phyloP scores from a whole-genome alignment of 495 filamentous ascomycete species.

The Aspergillus incahuasiensis region DNA sequence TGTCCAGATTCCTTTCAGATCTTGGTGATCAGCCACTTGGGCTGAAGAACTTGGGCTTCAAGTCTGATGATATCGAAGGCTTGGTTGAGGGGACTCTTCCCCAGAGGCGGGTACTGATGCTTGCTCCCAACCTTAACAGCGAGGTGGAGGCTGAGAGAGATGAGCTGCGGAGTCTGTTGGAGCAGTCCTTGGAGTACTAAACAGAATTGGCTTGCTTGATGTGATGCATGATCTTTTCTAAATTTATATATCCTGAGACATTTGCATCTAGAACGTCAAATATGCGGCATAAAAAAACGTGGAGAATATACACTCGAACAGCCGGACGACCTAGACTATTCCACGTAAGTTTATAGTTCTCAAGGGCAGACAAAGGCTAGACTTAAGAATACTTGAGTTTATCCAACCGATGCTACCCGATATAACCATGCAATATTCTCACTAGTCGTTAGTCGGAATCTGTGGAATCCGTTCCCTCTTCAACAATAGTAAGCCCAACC shows the following conservation, averaged over 20 bases:
- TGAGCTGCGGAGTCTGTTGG: conserved; percentile 58
- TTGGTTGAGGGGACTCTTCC: conserved; percentile 93
- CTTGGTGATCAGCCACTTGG: conserved; percentile 89
- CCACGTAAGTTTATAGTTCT: too few relatives aligned
- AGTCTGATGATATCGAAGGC: conserved; percentile 62
- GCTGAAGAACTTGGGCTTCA: conserved; percentile 78
- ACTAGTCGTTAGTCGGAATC: too few relatives aligned
- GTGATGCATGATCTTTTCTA: background rate
- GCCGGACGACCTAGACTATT: too few relatives aligned
- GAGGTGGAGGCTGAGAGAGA: conserved; percentile 60
- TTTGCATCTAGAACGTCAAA: background rate
- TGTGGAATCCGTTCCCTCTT: too few relatives aligned
- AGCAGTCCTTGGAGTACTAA: conserved; percentile 61
- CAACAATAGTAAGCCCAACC: conserved; percentile 5
- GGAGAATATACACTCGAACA: background rate
- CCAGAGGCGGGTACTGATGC: conserved; percentile 81
- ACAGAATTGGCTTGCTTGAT: background rate
- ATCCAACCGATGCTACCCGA: background rate
- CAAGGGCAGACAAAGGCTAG: background rate
- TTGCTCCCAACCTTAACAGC: conserved; percentile 76
- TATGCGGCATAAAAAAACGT: background rate
- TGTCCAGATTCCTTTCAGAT: conserved; percentile 70
- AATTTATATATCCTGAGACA: background rate
- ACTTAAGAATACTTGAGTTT: too few relatives aligned
- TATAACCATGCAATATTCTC: background rate